Evolutionary conservation across 2,329 filamentous ascomycete genomes (phyloP).

Genomic region (Botrytis fragariae): DNA sequence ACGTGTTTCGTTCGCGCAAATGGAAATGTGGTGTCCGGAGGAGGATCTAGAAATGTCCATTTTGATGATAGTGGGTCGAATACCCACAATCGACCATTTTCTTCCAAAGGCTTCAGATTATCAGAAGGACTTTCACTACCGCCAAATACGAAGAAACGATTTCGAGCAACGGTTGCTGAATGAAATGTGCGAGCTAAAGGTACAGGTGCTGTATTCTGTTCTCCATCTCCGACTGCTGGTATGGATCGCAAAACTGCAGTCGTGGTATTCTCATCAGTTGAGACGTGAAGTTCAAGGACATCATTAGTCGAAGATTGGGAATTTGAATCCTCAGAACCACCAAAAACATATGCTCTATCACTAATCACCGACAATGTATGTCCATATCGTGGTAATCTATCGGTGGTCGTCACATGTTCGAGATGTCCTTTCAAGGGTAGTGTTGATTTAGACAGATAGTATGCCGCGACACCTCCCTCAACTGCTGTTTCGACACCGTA

Average conservation of each 20-base stretch:
- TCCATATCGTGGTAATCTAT: not conserved
- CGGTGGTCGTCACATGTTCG: constrained; percentile 11
- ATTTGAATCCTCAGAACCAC: not conserved
- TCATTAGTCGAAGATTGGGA: not conserved
- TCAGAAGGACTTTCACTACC: not conserved
- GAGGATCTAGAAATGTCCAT: constrained; percentile 12
- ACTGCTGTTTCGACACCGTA: constrained; percentile 3
- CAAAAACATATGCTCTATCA: constrained; percentile 17
- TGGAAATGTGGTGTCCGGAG: constrained; percentile 7
- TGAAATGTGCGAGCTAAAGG: not conserved
- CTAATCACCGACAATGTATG: constrained; percentile 15
- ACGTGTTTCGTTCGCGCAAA: not conserved
- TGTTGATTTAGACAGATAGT: constrained; percentile 14
- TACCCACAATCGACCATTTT: constrained; percentile 15
- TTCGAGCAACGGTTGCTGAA: constrained; percentile 11
- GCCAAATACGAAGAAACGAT: constrained; percentile 8
- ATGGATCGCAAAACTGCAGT: constrained; percentile 14
- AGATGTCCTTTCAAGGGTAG: constrained; percentile 1
- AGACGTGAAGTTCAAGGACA: constrained; percentile 14
- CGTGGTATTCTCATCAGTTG: constrained; percentile 7
- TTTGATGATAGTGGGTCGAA: constrained; percentile 1
- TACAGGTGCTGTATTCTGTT: not conserved
- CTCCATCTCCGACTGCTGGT: not conserved
- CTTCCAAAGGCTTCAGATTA: not conserved
- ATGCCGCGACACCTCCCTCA: constrained; percentile 11